Percentiles rank a stretch among this genome's conserved stretches.
phyloP scores from a whole-genome alignment of 306 rosid genomes.

The Pachyrhizus erosus region DNA sequence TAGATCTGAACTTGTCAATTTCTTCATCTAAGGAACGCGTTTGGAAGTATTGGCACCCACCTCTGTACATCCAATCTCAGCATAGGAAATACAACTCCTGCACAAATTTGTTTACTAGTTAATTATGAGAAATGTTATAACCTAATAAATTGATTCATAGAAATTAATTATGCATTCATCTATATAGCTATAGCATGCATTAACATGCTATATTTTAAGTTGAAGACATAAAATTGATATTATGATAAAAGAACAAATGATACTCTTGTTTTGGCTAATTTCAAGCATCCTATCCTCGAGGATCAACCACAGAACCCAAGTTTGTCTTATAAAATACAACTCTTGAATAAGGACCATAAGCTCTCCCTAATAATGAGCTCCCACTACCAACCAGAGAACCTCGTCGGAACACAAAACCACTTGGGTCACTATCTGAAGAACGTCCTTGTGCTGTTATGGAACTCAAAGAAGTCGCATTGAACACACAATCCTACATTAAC shows the following conservation, averaged over 20 bases:
- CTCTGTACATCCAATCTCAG: slow-evolving; percentile 47
- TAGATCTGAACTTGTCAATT: not conserved
- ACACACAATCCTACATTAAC: slow-evolving; percentile 31
- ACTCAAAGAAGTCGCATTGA: slow-evolving; percentile 36
- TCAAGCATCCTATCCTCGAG: slow-evolving; percentile 57
- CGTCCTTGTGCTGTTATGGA: slow-evolving; percentile 56
- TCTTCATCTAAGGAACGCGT: slow-evolving; percentile 51
- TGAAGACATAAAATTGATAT: too few relatives aligned
- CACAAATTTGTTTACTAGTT: not conserved
- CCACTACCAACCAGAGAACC: too few relatives aligned
- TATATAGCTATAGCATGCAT: not conserved
- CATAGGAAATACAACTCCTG: not conserved
- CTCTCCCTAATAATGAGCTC: too few relatives aligned
- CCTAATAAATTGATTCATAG: too few relatives aligned
- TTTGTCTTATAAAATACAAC: slow-evolving; percentile 48
- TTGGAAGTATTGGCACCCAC: slow-evolving; percentile 32
- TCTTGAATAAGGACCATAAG: slow-evolving; percentile 50
- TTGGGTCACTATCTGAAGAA: not conserved
- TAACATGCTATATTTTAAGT: not conserved
- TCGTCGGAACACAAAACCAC: too few relatives aligned
- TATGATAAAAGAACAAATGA: too few relatives aligned
- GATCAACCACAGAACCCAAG: slow-evolving; percentile 25
- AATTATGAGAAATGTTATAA: not conserved
- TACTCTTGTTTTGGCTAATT: slow-evolving; percentile 12
- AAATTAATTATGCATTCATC: too few relatives aligned